phyloP scores from a whole-genome alignment of 257 asterid species.

The Lycium barbarum region DNA sequence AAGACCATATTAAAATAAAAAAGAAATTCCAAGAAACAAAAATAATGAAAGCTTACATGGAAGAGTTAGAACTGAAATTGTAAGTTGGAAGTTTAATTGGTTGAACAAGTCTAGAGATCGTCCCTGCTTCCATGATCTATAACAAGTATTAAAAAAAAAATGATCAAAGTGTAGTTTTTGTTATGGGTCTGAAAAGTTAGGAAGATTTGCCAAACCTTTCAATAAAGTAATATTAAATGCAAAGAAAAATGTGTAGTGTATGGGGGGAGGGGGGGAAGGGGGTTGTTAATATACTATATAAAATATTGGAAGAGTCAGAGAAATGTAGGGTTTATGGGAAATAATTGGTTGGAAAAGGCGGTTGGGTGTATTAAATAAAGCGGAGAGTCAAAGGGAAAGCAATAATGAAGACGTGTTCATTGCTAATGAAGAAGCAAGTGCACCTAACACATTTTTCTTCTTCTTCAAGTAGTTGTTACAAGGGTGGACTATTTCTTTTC shows the following conservation, averaged over 20 bases:
- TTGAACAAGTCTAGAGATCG: too few species aligned
- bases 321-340: not conserved
- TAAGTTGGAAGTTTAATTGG: slow-evolving; percentile 29
- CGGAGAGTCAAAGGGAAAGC: not conserved
- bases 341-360: not conserved
- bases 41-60: slow-evolving; percentile 52
- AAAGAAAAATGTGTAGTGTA: too few species aligned
- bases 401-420: not conserved
- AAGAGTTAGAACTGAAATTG: slow-evolving; percentile 39
- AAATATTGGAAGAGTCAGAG: not conserved
- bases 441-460: not conserved
- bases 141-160: slow-evolving; percentile 88
- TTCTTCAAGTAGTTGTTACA: not conserved
- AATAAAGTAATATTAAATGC: too few species aligned
- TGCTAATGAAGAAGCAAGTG: not conserved
- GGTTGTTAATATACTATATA: too few species aligned
- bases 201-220: too few species aligned
- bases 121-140: slow-evolving; percentile 15
- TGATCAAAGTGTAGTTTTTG: slow-evolving; percentile 79
- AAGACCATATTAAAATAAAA: not conserved
- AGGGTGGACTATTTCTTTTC: not conserved
- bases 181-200: too few species aligned
- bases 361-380: not conserved
- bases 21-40: too few species aligned
- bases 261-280: too few species aligned